Percentiles rank a stretch among this genome's conserved stretches.
Evolutionary conservation across 805 yeast genomes (phyloP).

Genomic region (Komagataella kurtzmanii): DNA sequence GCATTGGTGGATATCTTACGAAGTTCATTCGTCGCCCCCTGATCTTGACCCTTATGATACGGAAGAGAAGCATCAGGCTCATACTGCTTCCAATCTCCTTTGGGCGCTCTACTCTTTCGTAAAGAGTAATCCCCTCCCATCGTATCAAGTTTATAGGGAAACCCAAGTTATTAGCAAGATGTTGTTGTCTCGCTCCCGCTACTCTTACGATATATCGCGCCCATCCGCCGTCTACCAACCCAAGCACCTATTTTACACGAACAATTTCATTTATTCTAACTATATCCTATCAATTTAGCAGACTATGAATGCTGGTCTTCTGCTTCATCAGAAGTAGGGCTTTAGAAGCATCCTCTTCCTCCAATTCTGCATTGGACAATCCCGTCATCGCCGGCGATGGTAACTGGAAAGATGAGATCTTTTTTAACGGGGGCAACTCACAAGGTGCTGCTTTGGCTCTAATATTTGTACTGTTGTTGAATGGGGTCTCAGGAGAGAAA

Average conservation of each 20-base stretch:
- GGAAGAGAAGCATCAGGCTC: background rate
- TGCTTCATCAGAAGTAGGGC: conserved; percentile 3
- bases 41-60: background rate
- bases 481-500: background rate
- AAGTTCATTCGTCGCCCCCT: background rate
- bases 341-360: conserved; percentile 2
- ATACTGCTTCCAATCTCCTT: conserved; percentile 4
- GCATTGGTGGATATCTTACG: background rate
- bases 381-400: background rate
- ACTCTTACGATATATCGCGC: background rate
- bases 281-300: conserved; percentile 1
- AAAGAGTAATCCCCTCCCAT: background rate
- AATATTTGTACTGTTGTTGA: background rate
- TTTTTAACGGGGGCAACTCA: background rate
- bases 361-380: background rate
- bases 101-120: conserved; percentile 6
- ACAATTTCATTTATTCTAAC: background rate
- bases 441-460: background rate
- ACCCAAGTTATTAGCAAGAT: background rate
- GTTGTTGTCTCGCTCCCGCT: background rate
- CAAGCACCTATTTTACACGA: background rate
- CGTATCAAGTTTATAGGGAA: background rate
- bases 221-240: background rate
- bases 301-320: conserved; percentile 3
- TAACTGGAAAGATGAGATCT: background rate